Percentiles rank a stretch among this genome's conserved stretches.
Evolutionary conservation across 768 basidiomycete species (phyloP).

Genomic region (Phanerochaete carnosa): DNA sequence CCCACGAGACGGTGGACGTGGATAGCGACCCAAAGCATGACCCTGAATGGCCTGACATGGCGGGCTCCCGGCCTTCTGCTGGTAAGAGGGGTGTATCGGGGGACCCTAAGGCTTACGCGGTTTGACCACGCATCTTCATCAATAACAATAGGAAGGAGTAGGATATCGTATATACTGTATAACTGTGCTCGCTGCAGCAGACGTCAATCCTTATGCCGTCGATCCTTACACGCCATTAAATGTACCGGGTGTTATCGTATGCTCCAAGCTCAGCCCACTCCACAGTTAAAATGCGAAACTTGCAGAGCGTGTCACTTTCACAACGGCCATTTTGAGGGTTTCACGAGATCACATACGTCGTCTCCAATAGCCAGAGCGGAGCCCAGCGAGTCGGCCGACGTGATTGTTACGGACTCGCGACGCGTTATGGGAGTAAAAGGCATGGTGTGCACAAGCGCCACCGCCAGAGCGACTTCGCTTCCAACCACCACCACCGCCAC

Average conservation of each 20-base stretch:
- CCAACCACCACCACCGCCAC: conserved; percentile 35
- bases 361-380: not conserved
- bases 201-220: not conserved
- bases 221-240: not conserved
- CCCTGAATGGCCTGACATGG: conserved; percentile 9
- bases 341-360: no score
- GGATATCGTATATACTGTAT: not conserved
- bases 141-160: not conserved
- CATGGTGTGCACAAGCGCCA: conserved; percentile 10
- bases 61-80: not conserved
- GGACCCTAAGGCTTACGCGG: not conserved
- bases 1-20: conserved; percentile 12
- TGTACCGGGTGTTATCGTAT: not conserved
- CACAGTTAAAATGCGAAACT: not conserved
- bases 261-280: not conserved
- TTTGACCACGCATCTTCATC: not conserved
- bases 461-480: conserved; percentile 28
- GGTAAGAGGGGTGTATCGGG: not conserved
- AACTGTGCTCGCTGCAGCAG: not conserved
- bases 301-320: no score
- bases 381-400: not conserved
- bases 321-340: no score
- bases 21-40: conserved; percentile 5
- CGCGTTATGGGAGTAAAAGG: not conserved
- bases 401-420: not conserved